Evolutionary conservation across 1,139 yeast genomes (phyloP), one percentile per base, ranked within the genome.

Genomic region (Saccharomyces hybrid): DNA sequence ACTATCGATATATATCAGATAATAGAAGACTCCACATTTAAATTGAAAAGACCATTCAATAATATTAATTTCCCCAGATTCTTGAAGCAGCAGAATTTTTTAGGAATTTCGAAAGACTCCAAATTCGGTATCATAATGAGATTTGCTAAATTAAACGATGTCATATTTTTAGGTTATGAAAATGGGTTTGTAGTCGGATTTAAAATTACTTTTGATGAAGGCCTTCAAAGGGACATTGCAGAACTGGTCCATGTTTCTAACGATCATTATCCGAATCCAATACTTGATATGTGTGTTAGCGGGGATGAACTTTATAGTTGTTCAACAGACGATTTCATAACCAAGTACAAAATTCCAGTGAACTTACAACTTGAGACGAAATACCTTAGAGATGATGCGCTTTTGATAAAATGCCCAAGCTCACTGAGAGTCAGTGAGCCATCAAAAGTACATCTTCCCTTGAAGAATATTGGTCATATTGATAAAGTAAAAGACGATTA

Each of bases 111-210:
- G 2, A 48, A 51, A 25, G 54, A 58, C 41, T 62, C 60, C 7
- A 67, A 65, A 48, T 42, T 64, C 16, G 72, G 72, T 20, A 62
- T 67, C 13, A 56, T 67, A 2, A 69, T 69, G 71, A 63, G 57
- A 31, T 62, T 67, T 48, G 23, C 50, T 5, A 48, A 41, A 25
- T 47, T 46, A 13, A 48, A 57, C 5, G 60, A 55, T 6, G 47
- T 56, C 8, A 52, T 63, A 2, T 63, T 56, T 50, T 54, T 62
- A 47, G 72, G 70, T 1, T 61, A 58, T 52, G 72, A 69, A 53
- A 59, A 67, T 55, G 72, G 72, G 5, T 55, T 60, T 41, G 55
- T 65, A 2, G 55, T 66, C 25, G 70, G 69, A 2, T 56, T 67
- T 27, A 53, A 51, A 50, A 34, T 23, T 5, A 14, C 23, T 7